Base-by-base conservation (phyloP, 2,329 filamentous ascomycete genomes). In the Cordyceps farinosa region DNA sequence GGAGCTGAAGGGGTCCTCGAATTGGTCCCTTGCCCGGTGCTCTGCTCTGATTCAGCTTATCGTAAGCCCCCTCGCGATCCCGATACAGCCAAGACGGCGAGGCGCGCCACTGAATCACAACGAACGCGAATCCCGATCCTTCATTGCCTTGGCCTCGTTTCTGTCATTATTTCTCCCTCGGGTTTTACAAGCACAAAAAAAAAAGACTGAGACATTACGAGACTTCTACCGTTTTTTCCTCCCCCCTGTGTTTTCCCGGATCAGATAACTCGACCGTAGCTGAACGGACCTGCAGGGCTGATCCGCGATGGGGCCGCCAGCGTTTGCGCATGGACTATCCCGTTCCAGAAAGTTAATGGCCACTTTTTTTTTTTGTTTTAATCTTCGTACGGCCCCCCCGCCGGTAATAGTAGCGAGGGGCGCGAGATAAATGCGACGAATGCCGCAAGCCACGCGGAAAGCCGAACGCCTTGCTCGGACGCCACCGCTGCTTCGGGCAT, bases 361-460 rank as follows among this genome's bases (percentile, higher is more conserved):
- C 51, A 32, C 27, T 53, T 53, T 53, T 53, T 53, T 53, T 22
- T 50, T 30, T 30, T 29, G 5, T 29, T 48, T 8, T 48, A 6
- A 10, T 11, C 9, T 32, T 29, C 34, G 13, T 45, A 22, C 22
- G 38, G 15, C n/a, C n/a, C 55, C n/a, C n/a, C 7, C 44, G 22
- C 36, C 10, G 42, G 56, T 34, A 59, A 42, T 59, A 40, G 8
- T 51, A n/a, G 45, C 56, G 40, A 57, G 54, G 15, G 30, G 50
- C 29, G 40, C 38, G 3, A 13, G 44, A 51, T 13, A 10, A 50
- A 32, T 59, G 45, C 56, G 45, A 59, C 56, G 56, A 59, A 59
- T 51, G 56, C 56, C 56, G 56, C 56, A 59, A 59, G 44, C 56
- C 45, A 51, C 56, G 55, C 56, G 56, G 56, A 59, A 59, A 50